These are phyloP conservation scores for Teratosphaeria nubilosa DNA, from an alignment of 2,329 filamentous ascomycete genomes.

Conservation along the genomic window DNA sequence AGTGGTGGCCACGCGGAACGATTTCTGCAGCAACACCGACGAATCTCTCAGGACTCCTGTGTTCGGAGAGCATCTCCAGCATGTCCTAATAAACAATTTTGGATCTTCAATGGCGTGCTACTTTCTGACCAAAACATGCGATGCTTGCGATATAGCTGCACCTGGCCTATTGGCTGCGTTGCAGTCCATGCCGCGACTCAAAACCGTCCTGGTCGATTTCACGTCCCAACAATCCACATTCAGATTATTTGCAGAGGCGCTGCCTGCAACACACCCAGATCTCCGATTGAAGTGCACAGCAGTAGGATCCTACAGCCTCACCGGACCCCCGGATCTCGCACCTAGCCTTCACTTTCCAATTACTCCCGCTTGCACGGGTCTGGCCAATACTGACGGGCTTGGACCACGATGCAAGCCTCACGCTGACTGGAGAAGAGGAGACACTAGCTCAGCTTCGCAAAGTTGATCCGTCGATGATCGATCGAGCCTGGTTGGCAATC, in stretches of 20 bases:
- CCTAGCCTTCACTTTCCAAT: constrained; percentile 2
- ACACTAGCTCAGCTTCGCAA: constrained; percentile 40
- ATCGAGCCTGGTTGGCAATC: not conserved
- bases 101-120: constrained; percentile 7
- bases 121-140: not conserved
- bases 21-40: constrained; percentile 5
- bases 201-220: constrained; percentile 4
- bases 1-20: constrained; percentile 4
- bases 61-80: constrained; percentile 1
- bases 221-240: constrained; percentile 1
- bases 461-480: not conserved
- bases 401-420: not conserved
- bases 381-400: constrained; percentile 1
- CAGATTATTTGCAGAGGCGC: not conserved
- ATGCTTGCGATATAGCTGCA: constrained; percentile 2
- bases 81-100: constrained; percentile 4
- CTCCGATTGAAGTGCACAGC: not conserved
- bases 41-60: constrained; percentile 3
- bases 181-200: constrained; percentile 3
- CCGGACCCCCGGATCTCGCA: not conserved
- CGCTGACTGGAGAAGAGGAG: constrained; percentile 33
- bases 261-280: not conserved
- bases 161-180: constrained; percentile 2
- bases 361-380: constrained; percentile 1
- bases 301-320: constrained; percentile 1